These are phyloP conservation scores for Euphorbia celastroides DNA, from an alignment of 441 rosid species.

Conservation along the genomic window DNA sequence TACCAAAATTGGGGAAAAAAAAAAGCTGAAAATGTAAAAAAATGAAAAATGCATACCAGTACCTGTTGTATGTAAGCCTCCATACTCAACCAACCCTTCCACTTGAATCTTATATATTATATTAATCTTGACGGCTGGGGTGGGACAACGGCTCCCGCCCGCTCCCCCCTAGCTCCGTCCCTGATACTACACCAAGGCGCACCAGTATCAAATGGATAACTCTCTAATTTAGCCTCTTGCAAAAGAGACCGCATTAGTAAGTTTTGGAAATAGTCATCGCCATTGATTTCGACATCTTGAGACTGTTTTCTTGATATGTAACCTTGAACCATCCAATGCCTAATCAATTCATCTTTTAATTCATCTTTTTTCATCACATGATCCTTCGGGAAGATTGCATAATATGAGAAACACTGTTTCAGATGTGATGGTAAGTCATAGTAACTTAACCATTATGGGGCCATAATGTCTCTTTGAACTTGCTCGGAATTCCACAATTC, in stretches of 20 bases:
- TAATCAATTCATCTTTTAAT: neutral
- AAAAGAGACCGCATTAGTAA: constrained; percentile 2
- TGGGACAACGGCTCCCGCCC: no score
- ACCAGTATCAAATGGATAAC: rapidly evolving
- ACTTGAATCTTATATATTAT: no score
- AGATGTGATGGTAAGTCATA: no score
- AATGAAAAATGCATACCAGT: no score
- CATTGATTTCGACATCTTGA: neutral
- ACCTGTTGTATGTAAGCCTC: no score
- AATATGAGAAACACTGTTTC: constrained; percentile 8
- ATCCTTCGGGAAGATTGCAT: constrained; percentile 15
- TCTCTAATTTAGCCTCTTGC: neutral
- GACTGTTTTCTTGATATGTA: neutral
- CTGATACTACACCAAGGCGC: rapidly evolving
- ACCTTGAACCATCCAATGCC: constrained; percentile 8
- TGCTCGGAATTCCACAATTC: neutral
- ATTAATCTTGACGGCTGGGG: no score
- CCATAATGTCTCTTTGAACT: neutral
- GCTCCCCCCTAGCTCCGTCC: no score
- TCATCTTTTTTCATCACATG: neutral
- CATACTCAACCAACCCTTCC: no score
- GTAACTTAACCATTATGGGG: constrained; percentile 3
- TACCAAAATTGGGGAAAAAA: no score
- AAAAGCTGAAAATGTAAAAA: no score
- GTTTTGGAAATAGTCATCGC: neutral